These are phyloP conservation scores for Phaeotremella fagi DNA, from an alignment of 768 basidiomycete species.

Conservation along the genomic window DNA sequence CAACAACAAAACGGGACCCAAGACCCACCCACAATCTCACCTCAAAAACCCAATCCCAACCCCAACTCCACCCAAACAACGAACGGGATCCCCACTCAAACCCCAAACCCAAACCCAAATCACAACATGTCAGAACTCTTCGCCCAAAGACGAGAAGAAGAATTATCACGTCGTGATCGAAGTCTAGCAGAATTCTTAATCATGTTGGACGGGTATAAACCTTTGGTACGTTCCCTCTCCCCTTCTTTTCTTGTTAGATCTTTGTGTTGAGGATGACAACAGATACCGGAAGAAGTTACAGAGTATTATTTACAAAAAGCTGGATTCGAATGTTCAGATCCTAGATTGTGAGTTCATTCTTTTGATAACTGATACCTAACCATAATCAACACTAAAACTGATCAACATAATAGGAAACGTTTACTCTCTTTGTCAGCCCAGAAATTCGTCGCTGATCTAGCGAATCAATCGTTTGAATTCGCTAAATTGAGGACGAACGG, in stretches of 20 bases:
- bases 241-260: not conserved
- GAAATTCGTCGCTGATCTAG: slow-evolving; percentile 95
- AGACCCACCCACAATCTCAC: too few species aligned
- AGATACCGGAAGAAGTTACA: slow-evolving; percentile 97
- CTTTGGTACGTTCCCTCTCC: slow-evolving; percentile 62
- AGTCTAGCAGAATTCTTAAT: slow-evolving; percentile 89
- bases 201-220: slow-evolving; percentile 95
- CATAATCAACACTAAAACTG: too few species aligned
- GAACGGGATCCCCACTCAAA: slow-evolving; percentile 1
- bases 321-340: slow-evolving; percentile 92
- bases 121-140: slow-evolving; percentile 22
- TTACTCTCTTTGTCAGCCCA: slow-evolving; percentile 92
- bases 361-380: too few species aligned
- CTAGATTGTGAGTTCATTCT: slow-evolving; percentile 65
- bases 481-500: slow-evolving; percentile 89
- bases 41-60: too few species aligned
- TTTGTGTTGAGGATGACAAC: not conserved
- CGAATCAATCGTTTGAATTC: slow-evolving; percentile 94
- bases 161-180: slow-evolving; percentile 70
- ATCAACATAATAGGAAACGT: slow-evolving; percentile 74
- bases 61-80: too few species aligned
- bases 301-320: slow-evolving; percentile 94
- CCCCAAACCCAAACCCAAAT: not conserved
- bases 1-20: too few species aligned
- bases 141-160: slow-evolving; percentile 37